Conservation (phyloP, 805 yeast species). For the Lipomyces mesembrius region DNA sequence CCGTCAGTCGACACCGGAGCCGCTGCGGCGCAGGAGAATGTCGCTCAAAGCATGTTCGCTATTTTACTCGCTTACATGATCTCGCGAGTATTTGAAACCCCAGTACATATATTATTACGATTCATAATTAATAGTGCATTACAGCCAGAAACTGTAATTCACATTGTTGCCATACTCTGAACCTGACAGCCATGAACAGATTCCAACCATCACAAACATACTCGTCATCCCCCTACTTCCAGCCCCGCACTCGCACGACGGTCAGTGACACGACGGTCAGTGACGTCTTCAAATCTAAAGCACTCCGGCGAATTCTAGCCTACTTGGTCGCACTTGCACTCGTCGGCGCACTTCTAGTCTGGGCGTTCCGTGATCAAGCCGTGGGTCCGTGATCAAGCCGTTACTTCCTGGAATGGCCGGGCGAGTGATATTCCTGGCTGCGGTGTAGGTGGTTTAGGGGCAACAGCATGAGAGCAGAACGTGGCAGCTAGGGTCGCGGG, state of each 20-base stretch:
- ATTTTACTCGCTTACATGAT: too few relatives aligned
- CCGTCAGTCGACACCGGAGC: too few relatives aligned
- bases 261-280: neutral
- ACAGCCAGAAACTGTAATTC: neutral
- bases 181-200: neutral
- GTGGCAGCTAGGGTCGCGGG: conserved; percentile 5
- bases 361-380: conserved; percentile 3
- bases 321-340: conserved; percentile 19
- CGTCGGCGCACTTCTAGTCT: conserved; percentile 9
- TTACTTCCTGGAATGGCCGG: neutral
- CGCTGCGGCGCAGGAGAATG: too few relatives aligned
- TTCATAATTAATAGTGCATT: neutral
- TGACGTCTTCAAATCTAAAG: neutral
- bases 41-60: too few relatives aligned
- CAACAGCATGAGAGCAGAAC: neutral
- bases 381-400: neutral
- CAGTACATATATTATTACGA: neutral
- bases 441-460: neutral
- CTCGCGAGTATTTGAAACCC: too few relatives aligned
- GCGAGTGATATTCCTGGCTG: conserved; percentile 5
- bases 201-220: neutral
- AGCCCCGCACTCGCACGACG: neutral
- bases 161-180: neutral
- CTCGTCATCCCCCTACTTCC: neutral
- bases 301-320: conserved; percentile 2